Base-by-base conservation (phyloP, 805 yeast species). In the Ogataea glucozyma region DNA sequence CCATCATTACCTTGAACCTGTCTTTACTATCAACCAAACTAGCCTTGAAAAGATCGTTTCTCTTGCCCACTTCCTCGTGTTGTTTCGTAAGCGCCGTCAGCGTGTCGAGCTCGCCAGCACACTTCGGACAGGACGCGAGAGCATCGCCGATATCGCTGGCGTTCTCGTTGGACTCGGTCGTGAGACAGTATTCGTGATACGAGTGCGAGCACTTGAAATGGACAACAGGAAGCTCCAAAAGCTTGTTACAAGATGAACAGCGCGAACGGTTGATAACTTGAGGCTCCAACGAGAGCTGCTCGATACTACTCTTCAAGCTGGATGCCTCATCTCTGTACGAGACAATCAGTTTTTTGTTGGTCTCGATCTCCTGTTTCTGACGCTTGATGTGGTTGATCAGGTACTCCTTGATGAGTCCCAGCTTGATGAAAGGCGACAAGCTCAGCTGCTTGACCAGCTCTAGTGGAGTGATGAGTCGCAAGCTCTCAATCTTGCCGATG, bases 161-260 rank as follows among this genome's bases (percentile, higher is more conserved):
- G 10, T 41, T 32, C 23, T 41, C 46, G 33, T 37, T 47, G 21
- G 48, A 54, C 14, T 53, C 57, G 13, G 43, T 49, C 2, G 53
- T 40, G 4, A 61, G 64, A 58, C 99, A 93, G 32, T 84, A 70
- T 52, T 84, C 86, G 58, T 93, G 98, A 58, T 79, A 89, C 3
- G 93, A 79, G 57, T 93, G 99, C 22, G 75, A 73, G 66, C 99
- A 93, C 49, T 80, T 77, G 68, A 91, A 93, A 54, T 87, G 95
- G 1, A 86, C 77, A 2, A 83, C 75, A 0, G 98, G 97, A 31
- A 82, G 71, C 45, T 87, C 95, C 16, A 91, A 65, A 10, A 76
- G 72, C 31, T 74, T 67, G 8, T 75, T 69, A 58, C 97, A 90
- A 13, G 78, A 71, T 11, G 78, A 67, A 57, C 97, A 90, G 26